Evolutionary conservation across 352 stramenopile species (phyloP).

Genomic region (Elongisporangium prolatum): DNA sequence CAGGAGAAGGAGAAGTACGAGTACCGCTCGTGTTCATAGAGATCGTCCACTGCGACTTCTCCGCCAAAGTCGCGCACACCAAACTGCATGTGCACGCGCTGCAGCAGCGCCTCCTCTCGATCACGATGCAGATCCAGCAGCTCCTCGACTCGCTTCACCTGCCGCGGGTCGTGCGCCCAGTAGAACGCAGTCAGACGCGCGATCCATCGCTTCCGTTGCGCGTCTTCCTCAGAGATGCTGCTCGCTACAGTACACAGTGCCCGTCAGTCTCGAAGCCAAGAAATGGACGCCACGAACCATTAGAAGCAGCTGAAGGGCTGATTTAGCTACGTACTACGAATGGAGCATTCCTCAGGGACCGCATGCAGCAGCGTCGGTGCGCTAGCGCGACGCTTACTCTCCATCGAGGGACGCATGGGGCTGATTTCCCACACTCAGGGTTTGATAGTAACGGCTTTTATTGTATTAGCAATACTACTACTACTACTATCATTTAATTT

Average conservation of each 20-base stretch:
- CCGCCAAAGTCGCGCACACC: slow-evolving; percentile 67
- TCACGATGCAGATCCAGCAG: slow-evolving; percentile 43
- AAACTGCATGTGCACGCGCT: slow-evolving; percentile 55
- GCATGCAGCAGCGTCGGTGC: background rate
- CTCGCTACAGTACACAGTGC: background rate
- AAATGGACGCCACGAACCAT: background rate
- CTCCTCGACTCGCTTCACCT: slow-evolving; percentile 58
- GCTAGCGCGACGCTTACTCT: background rate
- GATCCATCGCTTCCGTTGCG: background rate
- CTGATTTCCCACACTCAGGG: background rate
- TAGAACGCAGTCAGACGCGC: slow-evolving; percentile 57
- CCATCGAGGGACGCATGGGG: background rate
- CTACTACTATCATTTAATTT: no score
- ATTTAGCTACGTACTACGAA: background rate
- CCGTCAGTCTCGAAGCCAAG: background rate
- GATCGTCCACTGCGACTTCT: slow-evolving; percentile 60
- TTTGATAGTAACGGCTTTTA: no score
- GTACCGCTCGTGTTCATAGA: slow-evolving; percentile 82
- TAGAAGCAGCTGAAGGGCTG: background rate
- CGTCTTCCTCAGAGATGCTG: background rate
- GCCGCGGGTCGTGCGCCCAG: slow-evolving; percentile 66
- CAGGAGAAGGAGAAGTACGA: slow-evolving; percentile 76
- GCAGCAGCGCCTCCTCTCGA: slow-evolving; percentile 50
- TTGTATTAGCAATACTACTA: no score
- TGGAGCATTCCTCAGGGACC: background rate